These are phyloP conservation scores for Xylaria grammica DNA, from an alignment of 495 filamentous ascomycete species.

Conservation along the genomic window DNA sequence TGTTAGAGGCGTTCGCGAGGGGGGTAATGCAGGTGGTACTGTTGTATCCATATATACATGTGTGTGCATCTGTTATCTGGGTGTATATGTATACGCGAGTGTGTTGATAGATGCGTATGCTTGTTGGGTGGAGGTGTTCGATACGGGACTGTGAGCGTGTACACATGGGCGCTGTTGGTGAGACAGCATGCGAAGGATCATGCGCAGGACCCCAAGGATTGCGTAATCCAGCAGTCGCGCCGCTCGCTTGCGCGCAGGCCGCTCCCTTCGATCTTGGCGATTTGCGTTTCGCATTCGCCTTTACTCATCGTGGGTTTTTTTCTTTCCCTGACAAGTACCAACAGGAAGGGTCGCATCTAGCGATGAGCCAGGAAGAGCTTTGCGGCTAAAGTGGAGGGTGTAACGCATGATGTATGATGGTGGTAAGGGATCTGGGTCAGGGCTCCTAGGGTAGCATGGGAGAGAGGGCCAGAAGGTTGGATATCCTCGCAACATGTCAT, in stretches of 20 bases:
- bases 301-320: no score
- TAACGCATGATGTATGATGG: not conserved
- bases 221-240: not conserved
- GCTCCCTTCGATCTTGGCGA: conserved; percentile 1
- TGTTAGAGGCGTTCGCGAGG: not conserved
- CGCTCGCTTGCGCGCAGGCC: not conserved
- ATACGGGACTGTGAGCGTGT: no score
- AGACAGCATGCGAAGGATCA: not conserved
- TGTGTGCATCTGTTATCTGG: no score
- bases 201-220: not conserved
- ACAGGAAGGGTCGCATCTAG: not conserved
- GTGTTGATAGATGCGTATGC: no score
- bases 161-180: no score
- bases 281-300: not conserved
- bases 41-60: no score
- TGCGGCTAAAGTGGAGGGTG: not conserved
- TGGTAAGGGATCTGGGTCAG: not conserved
- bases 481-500: conserved; percentile 16
- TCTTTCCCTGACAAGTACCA: not conserved
- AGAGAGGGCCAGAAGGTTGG: not conserved
- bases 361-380: not conserved
- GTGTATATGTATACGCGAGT: no score
- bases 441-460: not conserved
- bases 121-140: not conserved
- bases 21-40: no score